These are phyloP conservation scores for Vitis hybrid DNA, from an alignment of 177 flowering plant species.

Conservation along the genomic window DNA sequence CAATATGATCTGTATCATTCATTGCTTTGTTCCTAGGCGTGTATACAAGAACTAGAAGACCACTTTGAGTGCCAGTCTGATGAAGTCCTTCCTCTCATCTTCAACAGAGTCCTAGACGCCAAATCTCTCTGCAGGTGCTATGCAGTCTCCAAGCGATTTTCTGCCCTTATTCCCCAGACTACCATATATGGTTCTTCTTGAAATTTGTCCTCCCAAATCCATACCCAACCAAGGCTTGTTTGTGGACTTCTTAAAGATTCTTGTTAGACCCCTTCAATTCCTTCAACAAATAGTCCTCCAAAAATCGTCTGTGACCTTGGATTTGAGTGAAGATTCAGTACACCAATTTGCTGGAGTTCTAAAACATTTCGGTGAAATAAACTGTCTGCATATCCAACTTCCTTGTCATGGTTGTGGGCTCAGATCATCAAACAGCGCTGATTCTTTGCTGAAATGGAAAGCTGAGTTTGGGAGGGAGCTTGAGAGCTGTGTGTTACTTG, in stretches of 20 bases:
- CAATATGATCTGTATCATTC: too few species aligned
- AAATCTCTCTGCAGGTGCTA: constrained; percentile 48
- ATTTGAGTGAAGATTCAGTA: not conserved
- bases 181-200: constrained; percentile 21
- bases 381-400: constrained; percentile 22
- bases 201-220: constrained; percentile 2
- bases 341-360: constrained; percentile 12
- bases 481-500: constrained; percentile 35
- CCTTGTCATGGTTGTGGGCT: constrained; percentile 21
- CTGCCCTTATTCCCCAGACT: constrained; percentile 40
- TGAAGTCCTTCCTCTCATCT: constrained; percentile 43
- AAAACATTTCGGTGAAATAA: constrained; percentile 22
- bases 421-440: constrained; percentile 4
- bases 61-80: constrained; percentile 50
- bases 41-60: constrained; percentile 13
- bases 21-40: too few species aligned
- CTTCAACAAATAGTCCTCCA: constrained; percentile 7
- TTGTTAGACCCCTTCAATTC: constrained; percentile 19
- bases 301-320: not conserved
- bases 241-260: constrained; percentile 3
- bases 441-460: constrained; percentile 36
- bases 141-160: constrained; percentile 45
- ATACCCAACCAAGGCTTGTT: not conserved
- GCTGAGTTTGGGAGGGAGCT: constrained; percentile 38
- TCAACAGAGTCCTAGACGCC: constrained; percentile 48